These are phyloP conservation scores for Neurospora sublineolata DNA, from an alignment of 495 filamentous ascomycete genomes.

Conservation along the genomic window DNA sequence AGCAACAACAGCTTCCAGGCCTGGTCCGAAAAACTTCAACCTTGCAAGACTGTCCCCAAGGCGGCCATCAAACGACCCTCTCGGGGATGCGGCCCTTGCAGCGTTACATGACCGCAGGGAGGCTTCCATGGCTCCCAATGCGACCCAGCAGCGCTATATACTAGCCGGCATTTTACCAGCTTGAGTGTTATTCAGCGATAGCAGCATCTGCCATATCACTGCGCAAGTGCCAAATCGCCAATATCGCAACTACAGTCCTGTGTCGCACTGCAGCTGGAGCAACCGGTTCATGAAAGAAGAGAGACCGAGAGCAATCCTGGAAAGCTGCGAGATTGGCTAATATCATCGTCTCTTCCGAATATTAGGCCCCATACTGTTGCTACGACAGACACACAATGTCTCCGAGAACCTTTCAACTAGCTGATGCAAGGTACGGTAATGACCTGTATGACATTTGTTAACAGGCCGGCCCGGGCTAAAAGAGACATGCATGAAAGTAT, in stretches of 20 bases:
- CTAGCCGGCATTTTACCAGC: constrained; percentile 30
- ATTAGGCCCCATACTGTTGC: background rate
- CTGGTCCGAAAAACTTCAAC: background rate
- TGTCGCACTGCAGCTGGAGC: constrained; percentile 17
- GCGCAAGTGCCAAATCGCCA: constrained; percentile 16
- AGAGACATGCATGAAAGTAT: background rate
- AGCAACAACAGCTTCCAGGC: background rate
- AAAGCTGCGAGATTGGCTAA: constrained; percentile 8
- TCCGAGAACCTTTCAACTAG: background rate
- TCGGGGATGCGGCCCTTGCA: constrained; percentile 9
- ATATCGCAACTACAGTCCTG: constrained; percentile 14
- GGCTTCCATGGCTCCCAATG: constrained; percentile 11
- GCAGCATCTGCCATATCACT: constrained; percentile 8
- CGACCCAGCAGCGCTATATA: constrained; percentile 4
- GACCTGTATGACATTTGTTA: background rate
- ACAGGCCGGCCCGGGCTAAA: background rate
- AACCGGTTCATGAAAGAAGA: constrained; percentile 15
- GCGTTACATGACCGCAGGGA: constrained; percentile 23
- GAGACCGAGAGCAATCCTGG: background rate
- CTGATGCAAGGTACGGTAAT: background rate
- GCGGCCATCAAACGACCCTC: background rate
- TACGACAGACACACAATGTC: background rate
- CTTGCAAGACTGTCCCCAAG: constrained; percentile 5
- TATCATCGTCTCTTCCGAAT: background rate
- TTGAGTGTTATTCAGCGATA: constrained; percentile 18